phyloP scores from a whole-genome alignment of 2,329 filamentous ascomycete genomes.

The Phyllosticta paracitricarpa region DNA sequence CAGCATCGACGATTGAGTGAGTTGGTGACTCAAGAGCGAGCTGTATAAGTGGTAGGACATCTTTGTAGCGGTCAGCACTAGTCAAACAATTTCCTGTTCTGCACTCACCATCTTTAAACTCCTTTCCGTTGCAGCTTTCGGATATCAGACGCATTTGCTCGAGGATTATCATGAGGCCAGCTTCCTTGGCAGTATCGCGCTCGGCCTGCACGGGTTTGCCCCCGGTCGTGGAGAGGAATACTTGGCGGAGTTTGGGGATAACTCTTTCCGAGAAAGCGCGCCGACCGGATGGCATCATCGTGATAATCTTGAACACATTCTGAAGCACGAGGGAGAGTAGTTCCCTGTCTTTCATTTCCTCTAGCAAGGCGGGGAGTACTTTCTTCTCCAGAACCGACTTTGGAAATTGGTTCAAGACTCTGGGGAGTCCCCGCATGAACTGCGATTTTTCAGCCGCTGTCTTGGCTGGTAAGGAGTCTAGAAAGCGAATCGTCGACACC shows the following conservation, averaged over 20 bases:
- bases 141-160: conserved; percentile 71
- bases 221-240: conserved; percentile 55
- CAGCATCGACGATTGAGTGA: conserved; percentile 78
- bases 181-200: conserved; percentile 73
- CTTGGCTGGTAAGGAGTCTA: conserved; percentile 86
- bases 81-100: background rate
- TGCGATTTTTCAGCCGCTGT: conserved; percentile 82
- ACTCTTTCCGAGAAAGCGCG: conserved; percentile 77
- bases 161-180: conserved; percentile 81
- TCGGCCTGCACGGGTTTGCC: conserved; percentile 46
- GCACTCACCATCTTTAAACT: conserved; percentile 78
- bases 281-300: conserved; percentile 64
- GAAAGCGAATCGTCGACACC: conserved; percentile 89
- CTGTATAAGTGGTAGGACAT: conserved; percentile 78
- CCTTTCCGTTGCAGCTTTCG: conserved; percentile 75
- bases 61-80: conserved; percentile 34
- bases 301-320: conserved; percentile 85
- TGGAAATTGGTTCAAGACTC: conserved; percentile 85
- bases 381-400: conserved; percentile 93
- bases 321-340: conserved; percentile 76
- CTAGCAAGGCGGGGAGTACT: conserved; percentile 74
- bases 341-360: conserved; percentile 89
- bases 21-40: conserved; percentile 81
- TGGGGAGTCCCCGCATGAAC: conserved; percentile 80
- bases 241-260: conserved; percentile 72